phyloP scores from a whole-genome alignment of 768 basidiomycete genomes.

The Grammothele lineata region DNA sequence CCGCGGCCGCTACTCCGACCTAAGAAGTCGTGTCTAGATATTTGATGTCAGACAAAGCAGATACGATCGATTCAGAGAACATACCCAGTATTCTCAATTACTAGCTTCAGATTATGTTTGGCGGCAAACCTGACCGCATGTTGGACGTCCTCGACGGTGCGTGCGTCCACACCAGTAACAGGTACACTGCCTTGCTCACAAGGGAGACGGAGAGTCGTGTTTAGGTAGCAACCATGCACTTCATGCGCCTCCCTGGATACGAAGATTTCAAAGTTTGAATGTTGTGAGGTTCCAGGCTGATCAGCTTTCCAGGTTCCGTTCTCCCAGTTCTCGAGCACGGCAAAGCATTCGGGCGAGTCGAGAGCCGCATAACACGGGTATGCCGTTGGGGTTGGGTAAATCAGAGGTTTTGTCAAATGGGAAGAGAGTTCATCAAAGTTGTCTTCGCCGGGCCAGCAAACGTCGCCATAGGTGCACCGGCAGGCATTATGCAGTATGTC shows the following conservation, averaged over 20 bases:
- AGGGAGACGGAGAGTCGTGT: slow-evolving; percentile 34
- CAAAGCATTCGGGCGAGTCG: slow-evolving; percentile 33
- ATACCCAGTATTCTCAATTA: slow-evolving; percentile 26
- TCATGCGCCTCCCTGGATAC: slow-evolving; percentile 39
- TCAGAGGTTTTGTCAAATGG: slow-evolving; percentile 39
- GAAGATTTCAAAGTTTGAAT: slow-evolving; percentile 29
- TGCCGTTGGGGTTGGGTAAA: slow-evolving; percentile 37
- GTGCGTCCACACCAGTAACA: slow-evolving; percentile 22
- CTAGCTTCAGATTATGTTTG: slow-evolving; percentile 19
- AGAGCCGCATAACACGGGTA: slow-evolving; percentile 32
- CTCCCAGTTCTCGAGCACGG: slow-evolving; percentile 21
- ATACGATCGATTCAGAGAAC: neutral
- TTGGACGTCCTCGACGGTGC: slow-evolving; percentile 27
- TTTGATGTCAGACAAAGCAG: slow-evolving; percentile 25
- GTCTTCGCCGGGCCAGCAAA: neutral
- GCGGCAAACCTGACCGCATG: slow-evolving; percentile 23
- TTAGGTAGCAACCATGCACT: slow-evolving; percentile 47
- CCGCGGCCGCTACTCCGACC: slow-evolving; percentile 23
- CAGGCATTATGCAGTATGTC: neutral
- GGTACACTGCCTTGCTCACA: slow-evolving; percentile 43
- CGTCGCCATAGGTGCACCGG: neutral
- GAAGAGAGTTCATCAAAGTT: slow-evolving; percentile 22
- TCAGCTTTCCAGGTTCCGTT: slow-evolving; percentile 38
- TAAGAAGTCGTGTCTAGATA: slow-evolving; percentile 4
- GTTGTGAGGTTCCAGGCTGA: slow-evolving; percentile 37